Base-by-base conservation (phyloP, 164 flowering plant species). In the Annona squamosa region DNA sequence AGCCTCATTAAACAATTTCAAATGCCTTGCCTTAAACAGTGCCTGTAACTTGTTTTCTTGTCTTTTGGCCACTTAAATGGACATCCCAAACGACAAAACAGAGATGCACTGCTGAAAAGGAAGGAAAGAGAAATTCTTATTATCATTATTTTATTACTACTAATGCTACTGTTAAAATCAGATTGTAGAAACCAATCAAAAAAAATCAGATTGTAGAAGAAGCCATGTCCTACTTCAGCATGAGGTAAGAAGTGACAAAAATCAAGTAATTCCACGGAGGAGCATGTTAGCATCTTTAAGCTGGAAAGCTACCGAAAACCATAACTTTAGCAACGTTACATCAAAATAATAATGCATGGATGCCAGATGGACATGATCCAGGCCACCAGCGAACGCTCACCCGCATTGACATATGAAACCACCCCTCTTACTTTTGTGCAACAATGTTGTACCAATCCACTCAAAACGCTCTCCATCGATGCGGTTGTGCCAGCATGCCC, bases 11-110 rank as follows among this genome's bases (percentile, higher is more conserved):
- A 46, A 46, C n/a, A 46, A 46, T 17, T n/a, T 46, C 19, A 12
- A n/a, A 47, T 68, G n/a, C 46, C 70, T 45, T 68, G 52, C n/a
- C 52, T 44, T 45, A 17, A 17, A 47, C 56, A 68, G 37, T 46
- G 13, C n/a, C 70, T 42, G 48, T 17, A 68, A 68, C 41, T 19
- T 46, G 26, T 46, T 66, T 66, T 9, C 56, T 46, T 61, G 46
- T 69, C 59, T 48, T 48, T 52, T 71, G 43, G 4, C 63, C 64
- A 43, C 64, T 63, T 71, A 59, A 41, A 61, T 59, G 37, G 19
- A 45, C 17, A 43, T 65, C 73, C 65, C 47, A 57, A 71, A 59
- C 42, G 63, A 52, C 72, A 48, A 69, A 69, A 68, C 37, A 26
- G 43, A 52, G 19, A 48, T 52, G 72, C 72, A 52, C 12, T 66